phyloP scores from a whole-genome alignment of 257 asterid genomes.

The Paulownia fortunei region DNA sequence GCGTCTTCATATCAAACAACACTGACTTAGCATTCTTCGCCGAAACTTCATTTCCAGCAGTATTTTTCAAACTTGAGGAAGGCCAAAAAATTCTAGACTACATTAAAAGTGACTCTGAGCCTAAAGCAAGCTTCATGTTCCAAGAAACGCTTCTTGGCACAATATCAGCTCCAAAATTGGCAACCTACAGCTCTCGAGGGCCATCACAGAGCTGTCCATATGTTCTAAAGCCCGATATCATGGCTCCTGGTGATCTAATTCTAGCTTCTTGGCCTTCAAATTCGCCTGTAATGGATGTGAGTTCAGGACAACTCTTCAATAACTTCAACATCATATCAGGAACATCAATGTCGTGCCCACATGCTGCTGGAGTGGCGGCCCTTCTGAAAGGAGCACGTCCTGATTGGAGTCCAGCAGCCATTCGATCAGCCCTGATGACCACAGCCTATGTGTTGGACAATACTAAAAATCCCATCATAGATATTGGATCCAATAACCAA shows the following conservation, averaged over 20 bases:
- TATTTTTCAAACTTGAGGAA: slow-evolving; percentile 44
- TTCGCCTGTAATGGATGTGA: slow-evolving; percentile 27
- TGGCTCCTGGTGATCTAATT: slow-evolving; percentile 69
- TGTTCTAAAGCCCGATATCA: slow-evolving; percentile 69
- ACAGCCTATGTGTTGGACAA: slow-evolving; percentile 55
- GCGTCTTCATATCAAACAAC: slow-evolving; percentile 56
- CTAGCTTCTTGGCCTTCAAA: slow-evolving; percentile 67
- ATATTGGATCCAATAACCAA: slow-evolving; percentile 36
- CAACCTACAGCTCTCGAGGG: slow-evolving; percentile 79
- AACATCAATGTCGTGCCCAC: slow-evolving; percentile 87
- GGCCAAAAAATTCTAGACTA: slow-evolving; percentile 53
- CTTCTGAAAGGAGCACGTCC: slow-evolving; percentile 58
- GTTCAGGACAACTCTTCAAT: slow-evolving; percentile 44
- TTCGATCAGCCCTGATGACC: slow-evolving; percentile 81
- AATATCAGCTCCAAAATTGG: slow-evolving; percentile 60
- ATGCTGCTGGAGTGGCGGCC: slow-evolving; percentile 68
- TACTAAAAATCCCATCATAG: slow-evolving; percentile 47
- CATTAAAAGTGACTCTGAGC: slow-evolving; percentile 36
- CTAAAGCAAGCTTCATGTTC: slow-evolving; percentile 52
- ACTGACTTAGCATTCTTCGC: slow-evolving; percentile 41
- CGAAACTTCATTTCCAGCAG: slow-evolving; percentile 48
- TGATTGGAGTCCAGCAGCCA: slow-evolving; percentile 70
- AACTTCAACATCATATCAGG: slow-evolving; percentile 69
- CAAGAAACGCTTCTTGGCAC: slow-evolving; percentile 45
- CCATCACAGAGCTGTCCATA: slow-evolving; percentile 70